Conservation (phyloP, 176 grass and related monocot species). For the Neostapfia colusana region DNA sequence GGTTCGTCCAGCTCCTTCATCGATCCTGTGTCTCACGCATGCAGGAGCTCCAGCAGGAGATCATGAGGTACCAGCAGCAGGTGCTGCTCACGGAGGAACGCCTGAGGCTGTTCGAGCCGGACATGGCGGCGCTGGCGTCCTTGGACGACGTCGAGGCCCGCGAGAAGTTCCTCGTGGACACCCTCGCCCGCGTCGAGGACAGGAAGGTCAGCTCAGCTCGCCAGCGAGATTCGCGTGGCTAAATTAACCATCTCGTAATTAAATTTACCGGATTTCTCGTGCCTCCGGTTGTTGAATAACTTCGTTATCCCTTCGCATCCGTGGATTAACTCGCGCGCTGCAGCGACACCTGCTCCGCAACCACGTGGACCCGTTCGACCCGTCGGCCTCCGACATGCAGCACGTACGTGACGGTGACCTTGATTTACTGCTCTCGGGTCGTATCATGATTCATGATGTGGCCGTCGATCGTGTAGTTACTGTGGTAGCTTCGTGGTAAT, state of each 20-base stretch:
- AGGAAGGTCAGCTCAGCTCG: conserved; percentile 37
- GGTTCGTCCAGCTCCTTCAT: no score
- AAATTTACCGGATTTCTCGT: neutral
- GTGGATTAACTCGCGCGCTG: neutral
- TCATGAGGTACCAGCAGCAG: conserved; percentile 43
- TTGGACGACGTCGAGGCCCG: conserved; percentile 36
- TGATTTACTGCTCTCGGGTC: neutral
- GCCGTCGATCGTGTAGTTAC: neutral
- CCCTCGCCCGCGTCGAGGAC: conserved; percentile 33
- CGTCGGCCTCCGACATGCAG: conserved; percentile 51
- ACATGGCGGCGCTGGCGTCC: conserved; percentile 16
- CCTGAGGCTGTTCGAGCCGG: conserved; percentile 44
- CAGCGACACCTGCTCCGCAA: conserved; percentile 54
- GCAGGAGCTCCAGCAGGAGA: conserved; percentile 65
- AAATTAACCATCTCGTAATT: neutral
- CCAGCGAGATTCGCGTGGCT: no score
- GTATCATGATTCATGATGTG: no score
- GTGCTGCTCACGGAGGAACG: conserved; percentile 41
- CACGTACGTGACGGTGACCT: neutral
- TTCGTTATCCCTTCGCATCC: no score
- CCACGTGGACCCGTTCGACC: conserved; percentile 49
- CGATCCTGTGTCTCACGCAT: no score
- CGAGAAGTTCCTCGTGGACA: conserved; percentile 55
- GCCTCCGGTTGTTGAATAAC: neutral
- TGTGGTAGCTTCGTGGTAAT: neutral